Percentiles rank a stretch among this genome's conserved stretches.
These are phyloP conservation scores for Aegle marmelos DNA, from an alignment of 345 rosid species.

Conservation along the genomic window DNA sequence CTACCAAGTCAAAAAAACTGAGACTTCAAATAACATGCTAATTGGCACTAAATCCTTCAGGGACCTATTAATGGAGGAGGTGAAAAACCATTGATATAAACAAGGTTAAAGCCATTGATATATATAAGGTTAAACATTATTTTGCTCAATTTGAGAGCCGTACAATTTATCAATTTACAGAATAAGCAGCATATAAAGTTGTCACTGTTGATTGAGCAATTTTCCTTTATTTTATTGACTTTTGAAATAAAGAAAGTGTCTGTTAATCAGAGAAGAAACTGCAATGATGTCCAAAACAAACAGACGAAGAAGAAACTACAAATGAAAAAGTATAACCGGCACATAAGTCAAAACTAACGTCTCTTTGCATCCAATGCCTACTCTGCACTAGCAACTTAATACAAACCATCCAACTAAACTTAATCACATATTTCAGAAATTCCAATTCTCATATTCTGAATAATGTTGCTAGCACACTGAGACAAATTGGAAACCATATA, in stretches of 20 bases:
- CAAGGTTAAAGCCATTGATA: too few relatives aligned
- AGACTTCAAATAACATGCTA: not conserved
- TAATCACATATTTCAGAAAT: not conserved
- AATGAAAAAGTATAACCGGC: not conserved
- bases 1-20: not conserved
- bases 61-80: not conserved
- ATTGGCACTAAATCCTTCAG: not conserved
- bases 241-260: not conserved
- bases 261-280: not conserved
- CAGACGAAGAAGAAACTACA: not conserved
- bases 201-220: too few relatives aligned
- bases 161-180: not conserved
- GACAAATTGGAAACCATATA: not conserved
- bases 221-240: not conserved
- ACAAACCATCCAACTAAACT: not conserved
- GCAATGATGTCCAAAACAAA: slow-evolving; percentile 1
- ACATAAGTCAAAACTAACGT: not conserved
- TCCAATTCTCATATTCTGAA: not conserved
- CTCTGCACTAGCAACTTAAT: not conserved
- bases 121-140: not conserved
- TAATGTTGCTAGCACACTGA: not conserved
- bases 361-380: not conserved
- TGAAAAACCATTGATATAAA: too few relatives aligned
- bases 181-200: not conserved
- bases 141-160: not conserved